A percentile compares a stretch with the other conserved stretches of the same genome.
Evolutionary conservation across 1,139 yeast genomes (phyloP).

Genomic region (Yamadazyma jaroonii): DNA sequence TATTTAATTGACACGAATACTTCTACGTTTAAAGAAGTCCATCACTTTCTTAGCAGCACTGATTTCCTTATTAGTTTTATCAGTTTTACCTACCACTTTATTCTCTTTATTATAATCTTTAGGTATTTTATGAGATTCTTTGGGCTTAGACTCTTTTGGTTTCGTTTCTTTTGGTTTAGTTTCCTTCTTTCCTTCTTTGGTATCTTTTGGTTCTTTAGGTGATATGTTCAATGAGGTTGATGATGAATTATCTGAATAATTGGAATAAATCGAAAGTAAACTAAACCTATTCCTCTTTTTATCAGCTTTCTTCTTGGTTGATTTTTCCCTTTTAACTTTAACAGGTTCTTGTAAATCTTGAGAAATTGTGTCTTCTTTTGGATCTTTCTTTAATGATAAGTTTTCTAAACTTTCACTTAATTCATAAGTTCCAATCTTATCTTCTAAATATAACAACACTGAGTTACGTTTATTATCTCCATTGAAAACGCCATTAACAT

Average conservation of each 20-base stretch:
- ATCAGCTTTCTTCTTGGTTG: slow-evolving; percentile 20
- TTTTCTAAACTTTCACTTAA: slow-evolving; percentile 21
- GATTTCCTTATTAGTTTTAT: slow-evolving; percentile 38
- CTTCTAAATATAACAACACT: slow-evolving; percentile 45
- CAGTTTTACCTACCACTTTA: slow-evolving; percentile 6
- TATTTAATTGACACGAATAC: slow-evolving; percentile 40
- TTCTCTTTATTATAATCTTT: slow-evolving; percentile 1
- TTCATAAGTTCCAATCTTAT: slow-evolving; percentile 45
- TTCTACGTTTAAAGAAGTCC: slow-evolving; percentile 79
- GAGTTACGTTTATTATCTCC: slow-evolving; percentile 35
- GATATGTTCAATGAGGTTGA: slow-evolving; percentile 14
- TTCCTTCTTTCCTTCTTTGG: neutral
- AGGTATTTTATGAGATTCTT: neutral
- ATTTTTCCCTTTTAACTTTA: neutral
- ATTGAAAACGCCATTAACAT: slow-evolving; percentile 47
- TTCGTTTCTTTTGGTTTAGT: neutral
- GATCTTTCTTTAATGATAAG: slow-evolving; percentile 4
- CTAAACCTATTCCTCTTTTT: slow-evolving; percentile 52
- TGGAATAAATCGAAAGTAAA: slow-evolving; percentile 49
- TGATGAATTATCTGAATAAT: slow-evolving; percentile 19
- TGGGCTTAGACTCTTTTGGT: neutral
- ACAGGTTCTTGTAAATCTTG: neutral
- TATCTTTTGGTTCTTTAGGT: slow-evolving; percentile 1
- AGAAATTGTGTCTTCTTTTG: neutral
- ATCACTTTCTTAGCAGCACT: slow-evolving; percentile 77